Base-by-base conservation (phyloP, 2,329 filamentous ascomycete species). In the Phialophora verrucosa region DNA sequence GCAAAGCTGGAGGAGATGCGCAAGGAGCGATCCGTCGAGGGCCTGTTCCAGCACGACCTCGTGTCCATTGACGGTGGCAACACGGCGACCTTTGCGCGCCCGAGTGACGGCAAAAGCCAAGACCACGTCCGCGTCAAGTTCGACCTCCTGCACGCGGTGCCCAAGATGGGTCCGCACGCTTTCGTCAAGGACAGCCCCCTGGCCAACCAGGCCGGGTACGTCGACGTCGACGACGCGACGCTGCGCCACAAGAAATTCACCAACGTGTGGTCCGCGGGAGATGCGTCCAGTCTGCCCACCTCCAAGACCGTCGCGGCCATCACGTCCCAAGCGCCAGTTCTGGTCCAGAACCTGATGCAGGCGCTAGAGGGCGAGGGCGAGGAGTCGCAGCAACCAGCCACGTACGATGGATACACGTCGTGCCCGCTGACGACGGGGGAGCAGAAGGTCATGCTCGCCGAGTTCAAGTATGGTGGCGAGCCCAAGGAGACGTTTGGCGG, bases 1-100 rank as follows among this genome's bases (percentile, higher is more conserved):
- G 81, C 80, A 31, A 79, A 77, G 59, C 80, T 88, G 1, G 84
- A 88, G 66, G 76, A 82, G 69, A 76, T 88, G 72, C 82, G 86
- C 2, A 73, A 81, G 73, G 81, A 87, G 73, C 76, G 85, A 10
- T 82, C 81, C 2, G 85, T 88, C 1, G 85, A 87, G 73, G 85
- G 83, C 0, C 77, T 87, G 17, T 88, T 88, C 75, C 79, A 83
- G 72, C 85, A 88, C 67, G 95, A 99, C 76, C 82, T 98, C 12
- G 84, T 97, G 63, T 90, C 86, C 58, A 88, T 96, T 66, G 86
- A 92, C 64, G 93, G 92, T 65, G 88, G 14, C 35, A 42, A 91
- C 69, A 85, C 96, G 23, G 85, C 85, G 0, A 80, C 78, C 0
- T 87, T 88, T 71, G 77, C 80, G 3, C 76, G 76, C 1, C 78